These are phyloP conservation scores for Tillandsia leiboldiana DNA, from an alignment of 176 grass and related monocot species.

Conservation along the genomic window DNA sequence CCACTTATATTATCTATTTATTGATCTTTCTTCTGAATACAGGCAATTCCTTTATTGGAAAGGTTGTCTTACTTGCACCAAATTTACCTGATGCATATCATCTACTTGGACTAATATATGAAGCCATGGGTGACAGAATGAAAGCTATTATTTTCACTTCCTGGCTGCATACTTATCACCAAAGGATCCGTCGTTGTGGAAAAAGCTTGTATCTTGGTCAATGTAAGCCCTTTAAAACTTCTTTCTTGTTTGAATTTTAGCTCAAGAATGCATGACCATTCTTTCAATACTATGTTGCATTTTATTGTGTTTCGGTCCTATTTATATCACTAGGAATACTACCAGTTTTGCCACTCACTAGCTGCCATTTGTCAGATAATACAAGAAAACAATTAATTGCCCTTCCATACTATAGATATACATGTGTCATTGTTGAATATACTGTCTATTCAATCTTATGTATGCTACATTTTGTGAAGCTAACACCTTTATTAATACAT, in stretches of 20 bases:
- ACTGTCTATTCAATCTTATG: too few relatives aligned
- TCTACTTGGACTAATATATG: constrained; percentile 71
- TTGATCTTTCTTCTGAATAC: background rate
- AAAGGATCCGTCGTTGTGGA: constrained; percentile 79
- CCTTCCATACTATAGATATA: too few relatives aligned
- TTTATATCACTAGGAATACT: background rate
- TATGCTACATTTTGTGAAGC: too few relatives aligned
- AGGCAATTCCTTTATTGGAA: constrained; percentile 73
- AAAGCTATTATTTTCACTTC: constrained; percentile 76
- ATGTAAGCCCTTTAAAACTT: constrained; percentile 20
- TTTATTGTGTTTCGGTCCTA: too few relatives aligned
- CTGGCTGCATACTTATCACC: constrained; percentile 77
- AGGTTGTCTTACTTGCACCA: constrained; percentile 66
- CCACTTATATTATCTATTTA: background rate
- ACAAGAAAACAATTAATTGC: too few relatives aligned
- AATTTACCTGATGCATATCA: constrained; percentile 74
- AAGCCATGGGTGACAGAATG: constrained; percentile 51
- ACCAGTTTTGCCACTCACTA: background rate
- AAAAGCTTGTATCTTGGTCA: constrained; percentile 63
- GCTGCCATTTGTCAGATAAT: too few relatives aligned
- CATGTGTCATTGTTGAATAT: too few relatives aligned
- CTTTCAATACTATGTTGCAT: too few relatives aligned
- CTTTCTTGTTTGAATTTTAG: background rate
- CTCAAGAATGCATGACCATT: background rate
- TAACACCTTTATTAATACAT: too few relatives aligned